phyloP scores from a whole-genome alignment of 225 moss, liverwort and hornwort species.

The Pseudoscleropodium purum region DNA sequence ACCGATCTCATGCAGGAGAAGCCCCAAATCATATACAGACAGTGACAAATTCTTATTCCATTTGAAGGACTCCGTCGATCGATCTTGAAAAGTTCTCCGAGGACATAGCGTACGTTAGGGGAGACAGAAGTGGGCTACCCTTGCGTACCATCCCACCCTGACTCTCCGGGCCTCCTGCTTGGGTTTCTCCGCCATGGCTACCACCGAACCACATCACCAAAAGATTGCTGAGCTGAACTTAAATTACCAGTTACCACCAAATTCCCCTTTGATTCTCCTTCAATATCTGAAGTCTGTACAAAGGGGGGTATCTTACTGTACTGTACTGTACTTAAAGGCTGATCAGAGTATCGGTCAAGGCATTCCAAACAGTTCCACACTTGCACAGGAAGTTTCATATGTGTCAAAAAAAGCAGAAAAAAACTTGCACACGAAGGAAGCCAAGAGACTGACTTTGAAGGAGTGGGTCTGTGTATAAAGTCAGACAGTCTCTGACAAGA shows the following conservation, averaged over 20 bases:
- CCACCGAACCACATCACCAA: background rate
- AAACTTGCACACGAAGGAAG: too few relatives aligned
- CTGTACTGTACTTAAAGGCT: background rate
- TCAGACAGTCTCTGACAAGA: too few relatives aligned
- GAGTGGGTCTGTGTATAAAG: too few relatives aligned
- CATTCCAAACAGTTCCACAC: background rate
- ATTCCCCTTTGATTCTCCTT: background rate
- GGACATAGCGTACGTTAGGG: too few relatives aligned
- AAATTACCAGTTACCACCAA: background rate
- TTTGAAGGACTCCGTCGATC: background rate
- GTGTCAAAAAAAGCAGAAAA: too few relatives aligned
- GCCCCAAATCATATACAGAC: background rate
- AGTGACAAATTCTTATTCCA: background rate
- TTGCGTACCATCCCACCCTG: constrained; percentile 33
- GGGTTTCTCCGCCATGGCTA: background rate
- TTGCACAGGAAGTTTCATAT: background rate
- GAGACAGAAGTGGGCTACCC: background rate
- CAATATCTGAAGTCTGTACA: background rate
- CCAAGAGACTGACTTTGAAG: too few relatives aligned
- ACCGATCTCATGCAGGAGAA: background rate
- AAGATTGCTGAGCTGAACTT: too few relatives aligned
- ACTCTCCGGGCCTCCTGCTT: constrained; percentile 21
- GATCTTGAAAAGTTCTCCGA: background rate
- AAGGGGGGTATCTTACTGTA: too few relatives aligned
- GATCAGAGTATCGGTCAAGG: background rate